Conservation (phyloP, 2,329 filamentous ascomycete species). For the Eutypa lata region DNA sequence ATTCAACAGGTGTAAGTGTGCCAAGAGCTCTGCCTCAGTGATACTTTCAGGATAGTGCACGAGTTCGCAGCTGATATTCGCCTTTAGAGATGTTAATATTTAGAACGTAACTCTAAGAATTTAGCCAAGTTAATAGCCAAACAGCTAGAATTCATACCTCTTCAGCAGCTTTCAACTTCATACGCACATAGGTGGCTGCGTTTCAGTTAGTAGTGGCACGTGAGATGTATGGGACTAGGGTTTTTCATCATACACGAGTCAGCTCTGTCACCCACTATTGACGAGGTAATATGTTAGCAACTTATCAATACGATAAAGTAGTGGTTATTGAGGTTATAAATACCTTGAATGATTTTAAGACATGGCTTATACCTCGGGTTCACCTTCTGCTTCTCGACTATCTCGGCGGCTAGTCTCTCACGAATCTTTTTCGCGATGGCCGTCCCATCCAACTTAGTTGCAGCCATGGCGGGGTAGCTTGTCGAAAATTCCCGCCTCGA, state of each 20-base stretch:
- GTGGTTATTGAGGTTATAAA: slow-evolving; percentile 23
- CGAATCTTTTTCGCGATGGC: slow-evolving; percentile 91
- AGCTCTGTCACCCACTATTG: slow-evolving; percentile 79
- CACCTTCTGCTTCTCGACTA: slow-evolving; percentile 72
- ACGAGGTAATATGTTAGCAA: slow-evolving; percentile 9
- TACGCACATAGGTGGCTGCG: slow-evolving; percentile 93
- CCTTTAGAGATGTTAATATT: slow-evolving; percentile 46
- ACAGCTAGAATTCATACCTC: slow-evolving; percentile 57
- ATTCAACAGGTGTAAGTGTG: slow-evolving; percentile 79
- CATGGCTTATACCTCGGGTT: slow-evolving; percentile 88
- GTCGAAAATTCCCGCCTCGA: slow-evolving; percentile 36
- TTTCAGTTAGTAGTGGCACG: slow-evolving; percentile 29
- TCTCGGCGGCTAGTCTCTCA: slow-evolving; percentile 75
- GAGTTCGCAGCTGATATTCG: slow-evolving; percentile 84
- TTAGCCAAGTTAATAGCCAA: not conserved
- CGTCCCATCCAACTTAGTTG: slow-evolving; percentile 90
- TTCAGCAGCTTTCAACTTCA: slow-evolving; percentile 96
- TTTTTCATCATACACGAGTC: slow-evolving; percentile 70
- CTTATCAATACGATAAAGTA: slow-evolving; percentile 1
- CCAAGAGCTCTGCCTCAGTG: slow-evolving; percentile 80
- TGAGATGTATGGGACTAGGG: slow-evolving; percentile 12
- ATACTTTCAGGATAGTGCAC: slow-evolving; percentile 79
- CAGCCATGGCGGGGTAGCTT: slow-evolving; percentile 68
- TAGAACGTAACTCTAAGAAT: slow-evolving; percentile 6
- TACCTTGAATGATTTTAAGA: slow-evolving; percentile 93